Percentiles rank a stretch among this genome's conserved stretches.
Conservation (phyloP, 768 basidiomycete species). For the Lactarius deliciosus region DNA sequence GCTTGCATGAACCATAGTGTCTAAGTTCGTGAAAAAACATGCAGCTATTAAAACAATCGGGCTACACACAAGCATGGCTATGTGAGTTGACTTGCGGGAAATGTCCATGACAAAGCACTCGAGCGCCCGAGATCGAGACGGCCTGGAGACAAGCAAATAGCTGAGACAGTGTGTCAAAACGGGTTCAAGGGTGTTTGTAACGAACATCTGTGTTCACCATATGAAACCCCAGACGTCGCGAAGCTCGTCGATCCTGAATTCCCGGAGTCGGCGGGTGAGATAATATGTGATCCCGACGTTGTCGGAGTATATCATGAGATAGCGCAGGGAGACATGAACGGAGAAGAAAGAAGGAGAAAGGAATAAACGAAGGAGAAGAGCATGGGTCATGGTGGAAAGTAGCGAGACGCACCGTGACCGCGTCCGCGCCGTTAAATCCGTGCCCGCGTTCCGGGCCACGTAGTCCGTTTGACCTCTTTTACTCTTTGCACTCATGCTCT, state of each 20-base stretch:
- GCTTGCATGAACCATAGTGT: constrained; percentile 99
- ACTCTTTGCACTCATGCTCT: constrained; percentile 26
- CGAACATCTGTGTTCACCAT: constrained; percentile 49
- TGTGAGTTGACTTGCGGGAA: constrained; percentile 88
- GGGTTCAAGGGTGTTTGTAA: constrained; percentile 37
- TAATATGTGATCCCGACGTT: constrained; percentile 93
- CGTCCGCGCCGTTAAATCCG: constrained; percentile 7
- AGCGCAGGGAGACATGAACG: constrained; percentile 89
- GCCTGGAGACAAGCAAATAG: constrained; percentile 91
- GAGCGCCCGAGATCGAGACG: constrained; percentile 87
- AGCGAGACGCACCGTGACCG: not conserved
- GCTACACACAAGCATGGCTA: constrained; percentile 86
- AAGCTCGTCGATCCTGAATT: constrained; percentile 67
- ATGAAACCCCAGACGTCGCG: constrained; percentile 88
- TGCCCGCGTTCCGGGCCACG: constrained; percentile 17
- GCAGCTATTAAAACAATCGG: constrained; percentile 27
- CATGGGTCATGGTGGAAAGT: constrained; percentile 56
- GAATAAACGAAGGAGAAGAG: constrained; percentile 85
- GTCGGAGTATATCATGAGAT: constrained; percentile 77
- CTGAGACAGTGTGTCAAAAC: constrained; percentile 44
- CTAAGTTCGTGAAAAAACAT: constrained; percentile 41
- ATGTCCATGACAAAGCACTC: constrained; percentile 92
- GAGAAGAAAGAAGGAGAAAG: constrained; percentile 91
- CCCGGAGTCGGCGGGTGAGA: constrained; percentile 69
- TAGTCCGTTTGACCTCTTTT: constrained; percentile 6